Conservation (phyloP, 768 basidiomycete species). For the Leccinum ochraceum region DNA sequence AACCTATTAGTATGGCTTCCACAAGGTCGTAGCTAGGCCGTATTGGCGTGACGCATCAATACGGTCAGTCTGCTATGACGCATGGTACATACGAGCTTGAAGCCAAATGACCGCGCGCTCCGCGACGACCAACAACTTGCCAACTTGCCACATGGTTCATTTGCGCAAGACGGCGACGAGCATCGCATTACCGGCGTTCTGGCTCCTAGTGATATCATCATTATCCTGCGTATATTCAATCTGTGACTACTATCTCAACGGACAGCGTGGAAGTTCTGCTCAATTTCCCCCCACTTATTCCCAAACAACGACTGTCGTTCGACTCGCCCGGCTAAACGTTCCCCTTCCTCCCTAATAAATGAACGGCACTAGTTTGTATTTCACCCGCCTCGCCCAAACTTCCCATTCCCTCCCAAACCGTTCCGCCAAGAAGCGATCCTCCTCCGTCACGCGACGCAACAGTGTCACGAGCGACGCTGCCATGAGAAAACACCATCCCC, state of each 20-base stretch:
- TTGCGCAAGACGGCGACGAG: neutral
- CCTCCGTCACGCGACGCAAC: constrained; percentile 21
- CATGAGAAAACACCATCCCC: neutral
- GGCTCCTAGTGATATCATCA: neutral
- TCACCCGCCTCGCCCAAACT: constrained; percentile 18
- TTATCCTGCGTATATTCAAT: neutral
- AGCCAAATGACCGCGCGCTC: neutral
- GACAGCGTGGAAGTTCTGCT: neutral
- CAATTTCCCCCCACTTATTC: neutral
- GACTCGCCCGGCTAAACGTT: neutral
- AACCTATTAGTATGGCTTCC: neutral
- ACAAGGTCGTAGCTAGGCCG: neutral
- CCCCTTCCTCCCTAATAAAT: constrained; percentile 1
- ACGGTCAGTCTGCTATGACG: neutral
- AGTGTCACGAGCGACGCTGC: neutral
- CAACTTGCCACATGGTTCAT: neutral
- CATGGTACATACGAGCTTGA: neutral
- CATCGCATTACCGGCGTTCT: neutral
- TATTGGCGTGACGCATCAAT: neutral
- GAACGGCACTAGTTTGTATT: constrained; percentile 9
- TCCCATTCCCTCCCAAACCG: constrained; percentile 25
- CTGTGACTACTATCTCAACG: neutral
- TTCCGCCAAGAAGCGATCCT: constrained; percentile 20
- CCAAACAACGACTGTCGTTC: neutral
- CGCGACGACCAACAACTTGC: no score